Evolutionary conservation across 108 stramenopile species (phyloP).

Genomic region (Discostella stelligeroides): DNA sequence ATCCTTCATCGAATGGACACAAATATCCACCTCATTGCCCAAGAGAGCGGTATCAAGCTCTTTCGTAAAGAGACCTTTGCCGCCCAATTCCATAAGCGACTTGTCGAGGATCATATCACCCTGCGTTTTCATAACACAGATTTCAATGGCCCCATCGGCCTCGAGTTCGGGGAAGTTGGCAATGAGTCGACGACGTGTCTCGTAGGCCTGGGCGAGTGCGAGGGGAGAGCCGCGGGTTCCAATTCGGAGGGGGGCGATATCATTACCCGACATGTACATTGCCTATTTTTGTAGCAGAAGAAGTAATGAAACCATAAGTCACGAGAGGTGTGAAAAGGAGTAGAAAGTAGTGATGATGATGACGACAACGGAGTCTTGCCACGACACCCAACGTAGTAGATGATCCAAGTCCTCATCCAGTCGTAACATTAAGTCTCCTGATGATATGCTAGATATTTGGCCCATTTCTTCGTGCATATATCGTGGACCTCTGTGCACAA

Average conservation of each 20-base stretch:
- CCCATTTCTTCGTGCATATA: too few species aligned
- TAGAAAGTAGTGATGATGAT: too few species aligned
- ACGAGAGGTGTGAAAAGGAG: too few species aligned
- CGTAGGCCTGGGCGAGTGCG: slow-evolving; percentile 98
- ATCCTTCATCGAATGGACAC: slow-evolving; percentile 99
- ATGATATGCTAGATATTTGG: too few species aligned
- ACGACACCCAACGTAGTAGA: too few species aligned
- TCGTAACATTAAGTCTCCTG: too few species aligned
- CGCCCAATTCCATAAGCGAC: slow-evolving; percentile 99
- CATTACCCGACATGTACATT: slow-evolving; percentile 76
- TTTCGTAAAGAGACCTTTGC: slow-evolving; percentile 99
- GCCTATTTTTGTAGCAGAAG: slow-evolving; percentile 39
- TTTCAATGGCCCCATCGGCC: slow-evolving; percentile 95
- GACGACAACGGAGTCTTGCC: too few species aligned
- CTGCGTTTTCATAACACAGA: slow-evolving; percentile 98
- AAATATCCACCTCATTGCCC: slow-evolving; percentile 97
- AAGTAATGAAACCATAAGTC: not conserved
- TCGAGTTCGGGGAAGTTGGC: slow-evolving; percentile 93
- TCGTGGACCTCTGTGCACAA: too few species aligned
- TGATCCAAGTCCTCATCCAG: too few species aligned
- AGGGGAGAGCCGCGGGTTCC: slow-evolving; percentile 98
- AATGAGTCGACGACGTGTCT: slow-evolving; percentile 89
- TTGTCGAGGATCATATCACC: slow-evolving; percentile 99
- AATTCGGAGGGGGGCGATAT: slow-evolving; percentile 86
- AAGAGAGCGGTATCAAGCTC: slow-evolving; percentile 98